Percentiles rank a stretch among this genome's conserved stretches.
These are phyloP conservation scores for Terana coerulea DNA, from an alignment of 768 basidiomycete species.

Conservation along the genomic window DNA sequence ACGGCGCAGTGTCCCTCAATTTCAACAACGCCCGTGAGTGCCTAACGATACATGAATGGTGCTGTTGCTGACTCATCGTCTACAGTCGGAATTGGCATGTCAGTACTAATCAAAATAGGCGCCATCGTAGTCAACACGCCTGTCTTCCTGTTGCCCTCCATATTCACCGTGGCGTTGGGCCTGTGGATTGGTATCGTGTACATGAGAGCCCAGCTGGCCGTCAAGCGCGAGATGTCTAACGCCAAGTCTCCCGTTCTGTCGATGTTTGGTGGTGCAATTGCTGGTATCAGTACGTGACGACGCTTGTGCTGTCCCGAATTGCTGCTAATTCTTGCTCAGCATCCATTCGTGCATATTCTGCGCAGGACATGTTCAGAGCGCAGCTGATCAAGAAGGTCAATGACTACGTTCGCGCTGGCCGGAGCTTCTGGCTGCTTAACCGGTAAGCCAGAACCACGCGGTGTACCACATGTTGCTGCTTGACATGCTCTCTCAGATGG, in stretches of 20 bases:
- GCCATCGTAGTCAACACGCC: slow-evolving; percentile 38
- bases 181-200: slow-evolving; percentile 39
- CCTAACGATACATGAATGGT: not conserved
- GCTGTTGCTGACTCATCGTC: not conserved
- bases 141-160: slow-evolving; percentile 36
- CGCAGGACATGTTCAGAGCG: slow-evolving; percentile 42
- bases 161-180: slow-evolving; percentile 34
- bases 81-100: slow-evolving; percentile 26
- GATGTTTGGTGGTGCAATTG: slow-evolving; percentile 53
- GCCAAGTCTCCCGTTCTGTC: slow-evolving; percentile 42
- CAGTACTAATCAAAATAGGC: slow-evolving; percentile 29
- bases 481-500: slow-evolving; percentile 33
- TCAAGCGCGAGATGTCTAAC: slow-evolving; percentile 50
- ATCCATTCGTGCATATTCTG: slow-evolving; percentile 64
- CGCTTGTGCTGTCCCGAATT: not conserved
- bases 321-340: slow-evolving; percentile 16
- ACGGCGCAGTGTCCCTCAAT: not conserved
- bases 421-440: slow-evolving; percentile 43
- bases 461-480: not conserved
- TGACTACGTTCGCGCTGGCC: slow-evolving; percentile 41
- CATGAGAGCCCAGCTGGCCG: slow-evolving; percentile 46
- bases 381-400: slow-evolving; percentile 52
- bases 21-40: not conserved
- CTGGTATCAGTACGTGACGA: slow-evolving; percentile 39
- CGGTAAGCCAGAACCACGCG: slow-evolving; percentile 16